Percentiles rank a stretch among this genome's conserved stretches.
Evolutionary conservation across 148 eudicot genomes (phyloP).

Genomic region (Nyssa sinensis): DNA sequence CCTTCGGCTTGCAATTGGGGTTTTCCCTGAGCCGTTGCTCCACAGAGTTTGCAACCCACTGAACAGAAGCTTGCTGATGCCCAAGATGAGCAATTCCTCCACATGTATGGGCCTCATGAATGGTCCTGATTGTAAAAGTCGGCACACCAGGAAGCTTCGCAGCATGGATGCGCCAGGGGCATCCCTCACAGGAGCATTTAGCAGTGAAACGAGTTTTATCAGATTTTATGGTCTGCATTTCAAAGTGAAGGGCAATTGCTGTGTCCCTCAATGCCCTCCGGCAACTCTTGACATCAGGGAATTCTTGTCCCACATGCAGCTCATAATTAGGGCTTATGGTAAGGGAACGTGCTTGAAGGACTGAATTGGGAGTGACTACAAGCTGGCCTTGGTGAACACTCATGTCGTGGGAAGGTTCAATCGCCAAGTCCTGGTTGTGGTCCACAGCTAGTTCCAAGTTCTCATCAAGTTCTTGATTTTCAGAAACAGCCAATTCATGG

Average conservation of each 20-base stretch:
- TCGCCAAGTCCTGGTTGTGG: conserved; percentile 37
- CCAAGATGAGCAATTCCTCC: conserved; percentile 54
- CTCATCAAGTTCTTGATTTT: conserved; percentile 38
- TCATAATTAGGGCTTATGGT: conserved; percentile 37
- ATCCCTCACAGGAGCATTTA: conserved; percentile 51
- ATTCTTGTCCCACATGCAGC: conserved; percentile 58
- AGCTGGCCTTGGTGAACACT: conserved; percentile 28
- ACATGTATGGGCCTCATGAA: conserved; percentile 47
- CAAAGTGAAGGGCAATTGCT: conserved; percentile 62
- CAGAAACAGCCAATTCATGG: conserved; percentile 30
- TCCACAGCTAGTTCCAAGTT: conserved; percentile 39
- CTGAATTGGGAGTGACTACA: conserved; percentile 15
- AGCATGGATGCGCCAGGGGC: conserved; percentile 67
- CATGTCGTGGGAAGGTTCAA: conserved; percentile 33
- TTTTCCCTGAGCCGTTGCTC: conserved; percentile 52
- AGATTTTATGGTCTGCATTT: conserved; percentile 56
- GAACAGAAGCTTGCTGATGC: conserved; percentile 67
- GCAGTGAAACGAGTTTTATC: conserved; percentile 66
- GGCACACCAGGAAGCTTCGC: conserved; percentile 57
- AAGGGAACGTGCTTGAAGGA: conserved; percentile 46
- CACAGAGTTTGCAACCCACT: conserved; percentile 59
- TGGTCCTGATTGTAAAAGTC: conserved; percentile 51
- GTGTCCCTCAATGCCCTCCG: conserved; percentile 57
- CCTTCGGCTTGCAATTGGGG: conserved; percentile 61
- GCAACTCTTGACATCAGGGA: conserved; percentile 54